phyloP scores from a whole-genome alignment of 192 early-diverging fungal genomes.

The Thoreauomyces humboldtii region DNA sequence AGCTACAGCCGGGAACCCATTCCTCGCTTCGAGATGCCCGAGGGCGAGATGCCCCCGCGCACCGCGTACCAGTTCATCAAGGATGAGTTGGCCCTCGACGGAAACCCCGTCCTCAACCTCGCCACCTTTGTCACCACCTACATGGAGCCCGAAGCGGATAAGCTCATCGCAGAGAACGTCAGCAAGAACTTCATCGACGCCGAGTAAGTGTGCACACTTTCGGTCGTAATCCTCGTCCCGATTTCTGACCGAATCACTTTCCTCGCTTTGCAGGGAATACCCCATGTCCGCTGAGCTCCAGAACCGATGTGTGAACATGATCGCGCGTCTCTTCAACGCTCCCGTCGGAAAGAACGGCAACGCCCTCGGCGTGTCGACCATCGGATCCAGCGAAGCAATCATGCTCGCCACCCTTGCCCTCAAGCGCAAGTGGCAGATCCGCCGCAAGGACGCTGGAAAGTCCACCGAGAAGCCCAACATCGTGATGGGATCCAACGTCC shows the following conservation, averaged over 20 bases:
- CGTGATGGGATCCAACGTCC: conserved; percentile 73
- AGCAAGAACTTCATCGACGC: conserved; percentile 73
- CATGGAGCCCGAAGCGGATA: conserved; percentile 81
- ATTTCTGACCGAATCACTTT: no score
- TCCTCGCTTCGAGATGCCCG: background rate
- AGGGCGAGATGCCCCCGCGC: conserved; percentile 13
- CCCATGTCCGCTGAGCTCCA: conserved; percentile 65
- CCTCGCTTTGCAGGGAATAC: no score
- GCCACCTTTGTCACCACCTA: conserved; percentile 77
- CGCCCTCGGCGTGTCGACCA: conserved; percentile 66
- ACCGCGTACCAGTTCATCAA: conserved; percentile 70
- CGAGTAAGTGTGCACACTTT: no score
- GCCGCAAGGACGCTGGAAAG: conserved; percentile 59
- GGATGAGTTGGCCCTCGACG: conserved; percentile 72
- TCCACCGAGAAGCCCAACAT: conserved; percentile 71
- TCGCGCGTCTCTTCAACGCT: conserved; percentile 69
- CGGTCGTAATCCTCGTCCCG: no score
- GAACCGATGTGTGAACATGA: conserved; percentile 62
- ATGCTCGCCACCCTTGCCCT: conserved; percentile 74
- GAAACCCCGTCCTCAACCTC: conserved; percentile 73
- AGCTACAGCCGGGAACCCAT: conserved; percentile 1
- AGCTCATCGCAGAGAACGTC: conserved; percentile 72
- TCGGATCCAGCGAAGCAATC: conserved; percentile 79
- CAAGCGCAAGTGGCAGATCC: conserved; percentile 73
- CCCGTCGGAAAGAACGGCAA: conserved; percentile 31